Evolutionary conservation across 768 basidiomycete species (phyloP).

Genomic region (Favolaschia claudopus): DNA sequence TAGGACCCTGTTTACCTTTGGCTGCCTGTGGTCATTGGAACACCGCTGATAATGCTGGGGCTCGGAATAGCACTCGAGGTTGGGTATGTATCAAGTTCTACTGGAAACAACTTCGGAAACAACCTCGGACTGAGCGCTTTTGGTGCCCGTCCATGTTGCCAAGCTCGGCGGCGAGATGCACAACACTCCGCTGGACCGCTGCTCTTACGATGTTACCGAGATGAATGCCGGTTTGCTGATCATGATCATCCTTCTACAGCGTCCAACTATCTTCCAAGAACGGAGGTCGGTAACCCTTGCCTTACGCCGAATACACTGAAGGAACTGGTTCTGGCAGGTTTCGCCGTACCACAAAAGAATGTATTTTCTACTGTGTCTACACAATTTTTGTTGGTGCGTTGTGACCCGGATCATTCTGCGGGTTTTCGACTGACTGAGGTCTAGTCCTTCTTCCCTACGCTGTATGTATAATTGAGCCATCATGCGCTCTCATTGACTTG

Average conservation of each 20-base stretch:
- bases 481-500: background rate
- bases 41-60: slow-evolving; percentile 51
- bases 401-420: background rate
- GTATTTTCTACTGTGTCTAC: slow-evolving; percentile 57
- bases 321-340: slow-evolving; percentile 50
- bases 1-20: slow-evolving; percentile 45
- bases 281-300: slow-evolving; percentile 45
- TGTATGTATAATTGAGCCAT: slow-evolving; percentile 38
- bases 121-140: too few relatives aligned
- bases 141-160: too few relatives aligned
- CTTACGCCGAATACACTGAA: background rate
- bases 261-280: slow-evolving; percentile 45
- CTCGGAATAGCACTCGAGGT: slow-evolving; percentile 58
- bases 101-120: too few relatives aligned
- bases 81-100: too few relatives aligned
- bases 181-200: too few relatives aligned
- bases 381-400: slow-evolving; percentile 52
- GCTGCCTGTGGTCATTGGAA: slow-evolving; percentile 45
- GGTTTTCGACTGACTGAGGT: background rate
- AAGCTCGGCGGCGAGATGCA: too few relatives aligned
- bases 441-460: slow-evolving; percentile 67
- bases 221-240: too few relatives aligned
- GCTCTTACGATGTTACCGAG: too few relatives aligned
- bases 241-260: background rate
- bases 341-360: slow-evolving; percentile 56